Evolutionary conservation across 108 stramenopile genomes (phyloP), one percentile per base, ranked within the genome.

Genomic region (Skeletonema menzelii): DNA sequence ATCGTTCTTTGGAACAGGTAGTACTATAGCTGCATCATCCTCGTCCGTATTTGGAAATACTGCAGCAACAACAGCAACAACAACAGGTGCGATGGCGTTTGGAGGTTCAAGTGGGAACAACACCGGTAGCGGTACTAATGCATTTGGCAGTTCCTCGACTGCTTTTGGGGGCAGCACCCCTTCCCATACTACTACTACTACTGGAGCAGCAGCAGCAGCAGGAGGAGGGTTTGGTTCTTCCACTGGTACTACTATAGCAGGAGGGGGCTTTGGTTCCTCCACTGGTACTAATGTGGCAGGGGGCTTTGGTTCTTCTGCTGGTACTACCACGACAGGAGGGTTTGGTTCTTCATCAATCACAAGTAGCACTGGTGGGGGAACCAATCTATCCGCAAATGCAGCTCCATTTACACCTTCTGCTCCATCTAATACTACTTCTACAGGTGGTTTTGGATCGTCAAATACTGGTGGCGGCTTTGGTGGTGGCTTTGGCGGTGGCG

Each of bases 221-320:
- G n/a, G n/a, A n/a, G 46, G 17, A 20, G 59, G 59, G 5, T 60
- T 60, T 60, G 59, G 59, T 31, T 60, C 31, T 5, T 60, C 49
- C 8, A 22, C 15, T 46, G 19, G 3, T 46, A 17, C 44, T 31
- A 31, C 30, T 5, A 5, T 31, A 31, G 30, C 11, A 14, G 40
- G 14, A 32, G n/a, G n/a, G n/a, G n/a, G n/a, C n/a, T 60, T 60
- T 35, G 59, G 59, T 31, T 10, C 31, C 17, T 60, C 59, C n/a
- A 46, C 4, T 42, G 12, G n/a, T n/a, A n/a, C n/a, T n/a, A n/a
- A n/a, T n/a, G n/a, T n/a, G n/a, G n/a, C 11, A n/a, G 46, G 17
- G 8, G 59, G 59, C 0, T 60, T 60, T 60, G 59, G 59, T 31
- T 60, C 31, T 5, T 60, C 49, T 22, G 8, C 15, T 53, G 17